Base-by-base conservation (phyloP, 305 asterid species). In the Fraxinus baroniana region DNA sequence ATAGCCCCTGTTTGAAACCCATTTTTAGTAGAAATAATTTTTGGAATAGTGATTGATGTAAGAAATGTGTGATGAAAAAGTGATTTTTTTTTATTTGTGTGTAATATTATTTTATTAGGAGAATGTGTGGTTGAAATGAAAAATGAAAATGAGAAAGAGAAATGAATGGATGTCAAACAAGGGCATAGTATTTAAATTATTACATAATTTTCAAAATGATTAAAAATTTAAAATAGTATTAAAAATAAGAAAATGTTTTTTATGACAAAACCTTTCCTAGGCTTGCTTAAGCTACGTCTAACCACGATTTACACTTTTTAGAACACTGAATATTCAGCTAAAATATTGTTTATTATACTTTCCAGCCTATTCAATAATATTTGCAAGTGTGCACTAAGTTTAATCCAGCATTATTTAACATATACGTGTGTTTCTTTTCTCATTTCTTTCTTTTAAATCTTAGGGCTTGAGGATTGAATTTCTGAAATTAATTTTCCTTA, bases 401-500 rank as follows among this genome's bases (percentile, higher is more conserved):
- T 66, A 66, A 24, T 22, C 33, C 28, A 10, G 33, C 36, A 66
- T 28, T 68, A 33, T 68, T 68, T 68, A 66, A 68, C 74, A 28
- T 68, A 66, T 66, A 28, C 10, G 74, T 28, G 37, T 30, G 18
- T 70, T 70, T 70, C 39, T 30, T 70, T 0, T 28, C 75, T 70
- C 74, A n/a, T 77, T 78, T 78, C 73, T 49, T 60, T 4, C n/a
- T 36, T 55, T 32, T 30, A 33, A 32, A 55, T 57, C 73, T 30
- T 33, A 30, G 39, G 28, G 18, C 64, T 84, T 77, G 66, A 37
- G 76, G 26, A 60, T 32, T 35, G 22, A 60, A 60, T 71, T 49
- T 26, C 55, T 79, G 73, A 60, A 49, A 35, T 55, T 79, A 4
- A 8, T 80, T 72, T 77, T 78, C 66, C 44, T 44, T 66, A 49